Evolutionary conservation across 257 asterid genomes (phyloP), one percentile per base, ranked within the genome.

Genomic region (Nicotiana sylvestris): DNA sequence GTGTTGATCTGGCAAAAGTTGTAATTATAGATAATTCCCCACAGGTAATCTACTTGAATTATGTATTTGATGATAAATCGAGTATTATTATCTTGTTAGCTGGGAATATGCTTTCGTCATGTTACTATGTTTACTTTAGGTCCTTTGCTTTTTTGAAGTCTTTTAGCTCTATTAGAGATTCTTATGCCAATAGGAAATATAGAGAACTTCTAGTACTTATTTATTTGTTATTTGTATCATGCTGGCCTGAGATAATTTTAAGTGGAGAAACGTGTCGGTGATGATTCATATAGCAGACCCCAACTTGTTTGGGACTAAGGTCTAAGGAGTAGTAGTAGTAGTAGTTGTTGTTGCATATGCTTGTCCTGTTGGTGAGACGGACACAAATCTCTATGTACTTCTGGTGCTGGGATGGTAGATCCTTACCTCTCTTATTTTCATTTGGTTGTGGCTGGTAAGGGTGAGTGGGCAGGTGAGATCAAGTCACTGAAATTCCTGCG

Each of bases 1-100:
- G 97, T 69, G 93, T 91, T n/a, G 96, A 96, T 88, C 95, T 96
- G 65, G 96, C 99, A 60, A 96, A 92, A 85, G 90, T 93, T 90
- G 95, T 89, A 76, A 96, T 96, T 65, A 89, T 96, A 83, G 99
- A 94, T 86, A 96, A 96, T 86, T 87, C 95, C 78, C 99, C 99
- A 27, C 98, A 96, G 99, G 99, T 96, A 89, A 27, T 84, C 65
- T 57, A 60, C 30, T 51, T 84, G 62, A 81, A 27, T 76, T 81
- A 51, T 43, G 68, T 18, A 16, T 80, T 72, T 78, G 27, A 65
- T 68, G 61, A 65, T 43, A 33, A 65, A 81, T 55, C 33, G 9
- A 29, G 9, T 76, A 51, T 76, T 15, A 29, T 25, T 46, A 46
- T 46, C 9, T 35, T 72, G 37, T 46, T 46, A 46, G 37, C 27